These are phyloP conservation scores for Coemansia sp. DNA, from an alignment of 192 early-diverging fungal genomes.

Conservation along the genomic window DNA sequence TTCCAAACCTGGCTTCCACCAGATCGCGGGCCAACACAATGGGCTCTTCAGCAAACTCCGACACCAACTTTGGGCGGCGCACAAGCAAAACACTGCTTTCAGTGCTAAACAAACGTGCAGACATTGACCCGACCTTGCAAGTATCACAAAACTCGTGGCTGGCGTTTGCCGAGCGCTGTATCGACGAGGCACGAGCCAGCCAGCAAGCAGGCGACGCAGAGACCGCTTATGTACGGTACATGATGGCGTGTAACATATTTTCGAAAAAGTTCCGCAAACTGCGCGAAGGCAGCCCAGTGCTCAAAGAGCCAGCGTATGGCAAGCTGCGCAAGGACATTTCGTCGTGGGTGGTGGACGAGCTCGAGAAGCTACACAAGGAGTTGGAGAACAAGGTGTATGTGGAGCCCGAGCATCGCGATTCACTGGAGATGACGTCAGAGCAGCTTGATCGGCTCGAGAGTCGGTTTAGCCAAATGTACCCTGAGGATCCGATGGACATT, in stretches of 20 bases:
- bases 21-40: slow-evolving; percentile 20
- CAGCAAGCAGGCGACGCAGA: slow-evolving; percentile 24
- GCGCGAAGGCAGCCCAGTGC: slow-evolving; percentile 44
- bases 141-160: slow-evolving; percentile 31
- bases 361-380: slow-evolving; percentile 22
- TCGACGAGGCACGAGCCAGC: slow-evolving; percentile 28
- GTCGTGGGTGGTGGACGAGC: slow-evolving; percentile 19
- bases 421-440: slow-evolving; percentile 28
- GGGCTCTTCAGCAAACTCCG: slow-evolving; percentile 4
- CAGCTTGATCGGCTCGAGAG: slow-evolving; percentile 50
- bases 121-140: slow-evolving; percentile 22
- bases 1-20: background rate
- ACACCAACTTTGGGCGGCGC: background rate
- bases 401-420: background rate
- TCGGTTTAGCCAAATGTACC: slow-evolving; percentile 42
- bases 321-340: slow-evolving; percentile 43
- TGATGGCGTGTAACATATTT: slow-evolving; percentile 55
- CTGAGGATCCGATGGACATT: slow-evolving; percentile 15
- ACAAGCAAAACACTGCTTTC: slow-evolving; percentile 15
- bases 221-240: slow-evolving; percentile 41
- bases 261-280: slow-evolving; percentile 51
- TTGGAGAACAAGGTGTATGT: background rate
- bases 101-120: slow-evolving; percentile 26
- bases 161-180: slow-evolving; percentile 24
- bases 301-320: slow-evolving; percentile 47